Evolutionary conservation across 106 monocot genomes (phyloP).

Genomic region (Acorus gramineus): DNA sequence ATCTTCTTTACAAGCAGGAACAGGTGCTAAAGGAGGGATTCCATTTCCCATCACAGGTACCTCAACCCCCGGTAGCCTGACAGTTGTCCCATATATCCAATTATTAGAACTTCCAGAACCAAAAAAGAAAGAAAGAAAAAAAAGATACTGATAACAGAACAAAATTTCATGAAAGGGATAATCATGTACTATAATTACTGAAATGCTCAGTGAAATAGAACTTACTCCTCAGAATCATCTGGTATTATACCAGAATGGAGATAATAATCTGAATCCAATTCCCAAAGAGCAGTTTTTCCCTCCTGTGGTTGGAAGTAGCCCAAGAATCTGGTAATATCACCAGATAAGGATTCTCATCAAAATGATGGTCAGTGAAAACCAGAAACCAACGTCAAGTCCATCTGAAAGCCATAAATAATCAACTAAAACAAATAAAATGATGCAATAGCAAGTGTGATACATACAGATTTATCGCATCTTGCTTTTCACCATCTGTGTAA

Average conservation of each 20-base stretch:
- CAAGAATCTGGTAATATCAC: conserved; percentile 61
- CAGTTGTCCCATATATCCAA: conserved; percentile 7
- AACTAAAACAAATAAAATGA: neutral
- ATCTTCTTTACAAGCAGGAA: conserved; percentile 84
- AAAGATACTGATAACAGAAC: neutral
- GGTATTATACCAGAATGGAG: conserved; percentile 64
- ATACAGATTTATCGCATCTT: conserved; percentile 98
- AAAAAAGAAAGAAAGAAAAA: neutral
- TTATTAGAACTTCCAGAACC: neutral
- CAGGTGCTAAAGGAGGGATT: conserved; percentile 38
- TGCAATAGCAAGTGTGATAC: conserved; percentile 6
- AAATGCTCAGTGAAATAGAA: neutral
- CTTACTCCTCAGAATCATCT: conserved; percentile 31
- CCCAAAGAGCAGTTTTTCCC: conserved; percentile 97
- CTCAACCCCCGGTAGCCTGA: conserved; percentile 26
- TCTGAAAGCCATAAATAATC: too few species aligned
- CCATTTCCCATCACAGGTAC: conserved; percentile 11
- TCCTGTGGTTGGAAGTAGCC: conserved; percentile 95
- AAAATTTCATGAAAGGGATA: neutral
- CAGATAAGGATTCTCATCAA: conserved; percentile 1
- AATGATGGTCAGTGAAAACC: neutral
- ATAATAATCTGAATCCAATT: conserved; percentile 95
- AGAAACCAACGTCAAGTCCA: neutral
- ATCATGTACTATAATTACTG: too few species aligned
- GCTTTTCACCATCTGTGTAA: conserved; percentile 98